Conservation (phyloP, 2,329 filamentous ascomycete species). For the Colletotrichum camelliae region DNA sequence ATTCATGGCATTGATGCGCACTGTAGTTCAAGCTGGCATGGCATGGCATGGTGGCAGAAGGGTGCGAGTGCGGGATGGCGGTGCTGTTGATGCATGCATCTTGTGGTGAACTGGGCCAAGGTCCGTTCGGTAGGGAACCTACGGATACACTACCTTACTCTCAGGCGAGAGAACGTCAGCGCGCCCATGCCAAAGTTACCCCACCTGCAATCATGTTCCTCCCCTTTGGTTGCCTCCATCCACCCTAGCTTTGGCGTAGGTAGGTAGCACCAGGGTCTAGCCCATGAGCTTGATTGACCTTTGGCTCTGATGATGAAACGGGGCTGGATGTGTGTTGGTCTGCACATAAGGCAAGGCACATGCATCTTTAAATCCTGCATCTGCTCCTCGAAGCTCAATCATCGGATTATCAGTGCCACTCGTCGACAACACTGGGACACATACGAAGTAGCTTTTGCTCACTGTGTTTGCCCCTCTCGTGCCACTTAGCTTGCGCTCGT, state of each 20-base stretch:
- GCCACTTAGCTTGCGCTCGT: neutral
- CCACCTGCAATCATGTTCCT: neutral
- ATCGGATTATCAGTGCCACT: neutral
- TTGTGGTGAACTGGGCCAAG: neutral
- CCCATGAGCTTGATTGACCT: slow-evolving; percentile 2
- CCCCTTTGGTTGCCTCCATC: neutral
- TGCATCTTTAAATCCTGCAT: neutral
- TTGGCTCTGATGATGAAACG: slow-evolving; percentile 17
- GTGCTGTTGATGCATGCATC: neutral
- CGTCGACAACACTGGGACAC: neutral
- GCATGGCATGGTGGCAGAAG: neutral
- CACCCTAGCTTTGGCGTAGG: neutral
- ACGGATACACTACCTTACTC: neutral
- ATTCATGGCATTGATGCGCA: neutral
- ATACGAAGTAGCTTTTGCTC: neutral
- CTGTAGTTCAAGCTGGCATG: neutral
- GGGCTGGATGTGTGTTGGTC: neutral
- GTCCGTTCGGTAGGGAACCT: neutral
- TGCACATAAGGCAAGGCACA: neutral
- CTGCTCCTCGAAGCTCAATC: neutral
- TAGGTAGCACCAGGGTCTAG: slow-evolving; percentile 10
- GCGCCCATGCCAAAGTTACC: neutral
- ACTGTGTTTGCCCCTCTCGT: neutral
- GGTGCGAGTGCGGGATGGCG: neutral
- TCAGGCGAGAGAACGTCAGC: neutral